These are phyloP conservation scores for Coemansia sp. DNA, from an alignment of 192 early-diverging fungal genomes.

Conservation along the genomic window DNA sequence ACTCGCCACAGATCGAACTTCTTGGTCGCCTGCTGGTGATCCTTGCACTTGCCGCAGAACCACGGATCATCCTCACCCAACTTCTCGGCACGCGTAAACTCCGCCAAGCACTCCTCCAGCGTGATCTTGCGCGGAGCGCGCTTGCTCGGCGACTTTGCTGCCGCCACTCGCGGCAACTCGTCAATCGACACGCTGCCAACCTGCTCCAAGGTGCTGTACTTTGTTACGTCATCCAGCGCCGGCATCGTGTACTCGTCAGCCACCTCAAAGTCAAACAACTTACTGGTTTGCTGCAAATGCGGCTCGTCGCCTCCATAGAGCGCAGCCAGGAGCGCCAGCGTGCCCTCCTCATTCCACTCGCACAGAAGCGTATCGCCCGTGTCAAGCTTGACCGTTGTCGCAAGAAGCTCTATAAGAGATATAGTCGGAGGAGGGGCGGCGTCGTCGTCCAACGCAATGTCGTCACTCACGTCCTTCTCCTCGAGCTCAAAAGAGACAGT, in stretches of 20 bases:
- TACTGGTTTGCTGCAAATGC: not conserved
- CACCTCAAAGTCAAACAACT: slow-evolving; percentile 40
- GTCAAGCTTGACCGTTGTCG: slow-evolving; percentile 20
- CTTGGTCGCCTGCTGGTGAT: slow-evolving; percentile 77
- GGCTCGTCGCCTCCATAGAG: slow-evolving; percentile 8
- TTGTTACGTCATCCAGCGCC: slow-evolving; percentile 37
- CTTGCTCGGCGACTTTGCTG: slow-evolving; percentile 3
- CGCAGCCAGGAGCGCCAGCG: slow-evolving; percentile 27
- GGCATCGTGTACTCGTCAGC: slow-evolving; percentile 44
- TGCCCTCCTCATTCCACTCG: slow-evolving; percentile 42
- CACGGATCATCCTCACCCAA: slow-evolving; percentile 75
- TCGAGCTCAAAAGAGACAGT: not conserved
- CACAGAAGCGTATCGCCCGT: slow-evolving; percentile 54
- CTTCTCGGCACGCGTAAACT: slow-evolving; percentile 75
- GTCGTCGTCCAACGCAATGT: not conserved
- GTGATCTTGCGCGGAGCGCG: slow-evolving; percentile 45
- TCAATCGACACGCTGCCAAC: not conserved
- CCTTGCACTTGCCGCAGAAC: slow-evolving; percentile 79
- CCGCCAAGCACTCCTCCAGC: slow-evolving; percentile 70
- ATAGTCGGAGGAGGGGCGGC: not conserved
- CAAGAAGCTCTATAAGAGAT: slow-evolving; percentile 15
- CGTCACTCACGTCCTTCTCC: not conserved
- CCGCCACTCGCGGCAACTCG: slow-evolving; percentile 12
- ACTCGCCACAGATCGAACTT: slow-evolving; percentile 79
- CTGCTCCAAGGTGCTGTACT: slow-evolving; percentile 22